Percentiles rank a stretch among this genome's conserved stretches.
Evolutionary conservation across 1,284 basidiomycete species (phyloP).

Genomic region (Quambalaria eucalypti): DNA sequence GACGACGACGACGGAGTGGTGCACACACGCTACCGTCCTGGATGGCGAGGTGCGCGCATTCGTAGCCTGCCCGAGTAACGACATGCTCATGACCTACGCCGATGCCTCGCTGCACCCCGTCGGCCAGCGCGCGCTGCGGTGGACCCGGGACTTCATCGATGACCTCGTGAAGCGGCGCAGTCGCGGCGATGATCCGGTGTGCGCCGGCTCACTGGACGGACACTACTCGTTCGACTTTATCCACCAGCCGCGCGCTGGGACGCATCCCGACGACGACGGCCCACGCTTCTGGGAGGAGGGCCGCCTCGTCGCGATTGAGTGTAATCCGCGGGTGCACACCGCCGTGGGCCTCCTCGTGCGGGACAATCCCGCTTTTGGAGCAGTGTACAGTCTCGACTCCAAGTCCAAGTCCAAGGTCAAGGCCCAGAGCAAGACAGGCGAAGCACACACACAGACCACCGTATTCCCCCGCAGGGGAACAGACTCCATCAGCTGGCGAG

Average conservation of each 20-base stretch:
- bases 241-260: conserved; percentile 34
- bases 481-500: conserved; percentile 45
- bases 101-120: conserved; percentile 40
- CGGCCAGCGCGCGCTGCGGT: conserved; percentile 44
- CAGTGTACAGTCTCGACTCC: conserved; percentile 4
- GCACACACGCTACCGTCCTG: conserved; percentile 49
- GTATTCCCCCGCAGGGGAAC: conserved; percentile 20
- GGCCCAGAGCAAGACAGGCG: conserved; percentile 11
- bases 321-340: conserved; percentile 50
- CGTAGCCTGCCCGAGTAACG: conserved; percentile 50
- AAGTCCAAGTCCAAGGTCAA: neutral
- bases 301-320: conserved; percentile 49
- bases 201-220: conserved; percentile 39
- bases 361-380: conserved; percentile 13
- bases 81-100: conserved; percentile 51
- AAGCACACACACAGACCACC: conserved; percentile 10
- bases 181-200: conserved; percentile 19
- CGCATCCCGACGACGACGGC: conserved; percentile 7
- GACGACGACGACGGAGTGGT: conserved; percentile 47
- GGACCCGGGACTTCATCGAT: conserved; percentile 47
- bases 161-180: conserved; percentile 17
- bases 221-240: conserved; percentile 52
- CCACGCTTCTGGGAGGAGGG: conserved; percentile 8
- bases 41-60: conserved; percentile 49
- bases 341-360: conserved; percentile 48